phyloP scores from a whole-genome alignment of 257 asterid species.

The Solanum lycopersicoides region DNA sequence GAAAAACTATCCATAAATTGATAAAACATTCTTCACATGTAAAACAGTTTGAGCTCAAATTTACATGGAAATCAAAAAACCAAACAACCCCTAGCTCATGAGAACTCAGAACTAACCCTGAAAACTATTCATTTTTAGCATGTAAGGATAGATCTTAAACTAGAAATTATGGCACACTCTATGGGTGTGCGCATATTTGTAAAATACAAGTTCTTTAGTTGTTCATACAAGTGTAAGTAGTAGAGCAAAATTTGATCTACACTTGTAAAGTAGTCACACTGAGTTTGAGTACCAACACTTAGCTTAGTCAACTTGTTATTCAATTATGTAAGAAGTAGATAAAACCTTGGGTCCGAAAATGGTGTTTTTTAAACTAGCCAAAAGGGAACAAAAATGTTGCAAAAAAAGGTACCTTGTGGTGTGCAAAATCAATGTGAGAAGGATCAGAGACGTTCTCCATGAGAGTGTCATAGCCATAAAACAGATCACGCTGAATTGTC shows the following conservation, averaged over 20 bases:
- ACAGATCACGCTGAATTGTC: conserved; percentile 91
- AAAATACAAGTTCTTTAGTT: not conserved
- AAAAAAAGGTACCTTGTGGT: conserved; percentile 66
- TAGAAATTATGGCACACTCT: not conserved
- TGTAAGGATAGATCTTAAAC: not conserved
- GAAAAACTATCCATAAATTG: not conserved
- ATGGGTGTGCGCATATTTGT: not conserved
- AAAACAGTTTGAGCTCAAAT: not conserved
- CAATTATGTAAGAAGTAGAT: not conserved
- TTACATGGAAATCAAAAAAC: not conserved
- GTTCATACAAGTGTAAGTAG: not conserved
- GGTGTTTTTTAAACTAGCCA: not conserved
- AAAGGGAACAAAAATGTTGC: not conserved
- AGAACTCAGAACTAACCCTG: not conserved
- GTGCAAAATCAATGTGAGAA: conserved; percentile 97
- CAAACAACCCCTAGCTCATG: not conserved
- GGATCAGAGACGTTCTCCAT: conserved; percentile 99
- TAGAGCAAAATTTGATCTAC: too few relatives aligned
- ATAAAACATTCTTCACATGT: not conserved
- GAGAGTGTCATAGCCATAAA: conserved; percentile 90
- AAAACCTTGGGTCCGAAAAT: not conserved
- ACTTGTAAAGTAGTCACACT: not conserved
- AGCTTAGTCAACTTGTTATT: not conserved
- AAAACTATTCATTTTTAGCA: not conserved
- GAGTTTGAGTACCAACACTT: not conserved